A percentile compares a stretch with the other conserved stretches of the same genome.
These are phyloP conservation scores for Acacia crassicarpa DNA, from an alignment of 306 rosid genomes.

Conservation along the genomic window DNA sequence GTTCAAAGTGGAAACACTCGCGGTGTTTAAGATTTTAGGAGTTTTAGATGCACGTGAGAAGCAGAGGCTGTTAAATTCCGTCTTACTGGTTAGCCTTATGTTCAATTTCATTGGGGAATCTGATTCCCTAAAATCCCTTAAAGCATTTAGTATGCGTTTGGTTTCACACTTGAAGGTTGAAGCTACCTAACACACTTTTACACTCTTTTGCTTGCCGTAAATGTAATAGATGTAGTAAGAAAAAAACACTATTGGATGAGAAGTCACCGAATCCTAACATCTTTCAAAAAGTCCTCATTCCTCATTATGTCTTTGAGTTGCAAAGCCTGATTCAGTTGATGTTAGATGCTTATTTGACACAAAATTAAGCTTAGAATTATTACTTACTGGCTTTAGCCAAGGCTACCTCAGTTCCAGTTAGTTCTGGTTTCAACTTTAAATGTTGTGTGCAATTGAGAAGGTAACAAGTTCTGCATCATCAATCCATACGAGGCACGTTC, in stretches of 20 bases:
- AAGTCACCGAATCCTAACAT: neutral
- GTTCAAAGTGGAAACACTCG: conserved; percentile 15
- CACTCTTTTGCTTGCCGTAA: neutral
- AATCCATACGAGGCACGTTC: neutral
- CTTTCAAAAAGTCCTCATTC: neutral
- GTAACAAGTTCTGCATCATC: neutral
- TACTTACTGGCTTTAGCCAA: neutral
- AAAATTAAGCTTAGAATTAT: neutral
- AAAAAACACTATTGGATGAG: neutral
- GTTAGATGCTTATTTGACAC: neutral
- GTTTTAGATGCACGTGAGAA: neutral
- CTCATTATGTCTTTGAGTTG: neutral
- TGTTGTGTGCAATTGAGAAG: neutral
- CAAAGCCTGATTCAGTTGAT: neutral
- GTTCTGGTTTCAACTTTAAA: neutral
- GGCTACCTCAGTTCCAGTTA: neutral
- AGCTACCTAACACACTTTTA: neutral
- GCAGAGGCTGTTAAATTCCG: neutral
- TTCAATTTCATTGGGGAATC: conserved; percentile 14
- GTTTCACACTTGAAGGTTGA: neutral
- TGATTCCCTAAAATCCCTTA: conserved; percentile 22
- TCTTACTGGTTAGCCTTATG: neutral
- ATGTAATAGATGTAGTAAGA: neutral
- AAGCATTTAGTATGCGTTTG: neutral
- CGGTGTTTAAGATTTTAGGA: neutral